phyloP scores from a whole-genome alignment of 1,284 basidiomycete species.

The Sanghuangporus weigelae region DNA sequence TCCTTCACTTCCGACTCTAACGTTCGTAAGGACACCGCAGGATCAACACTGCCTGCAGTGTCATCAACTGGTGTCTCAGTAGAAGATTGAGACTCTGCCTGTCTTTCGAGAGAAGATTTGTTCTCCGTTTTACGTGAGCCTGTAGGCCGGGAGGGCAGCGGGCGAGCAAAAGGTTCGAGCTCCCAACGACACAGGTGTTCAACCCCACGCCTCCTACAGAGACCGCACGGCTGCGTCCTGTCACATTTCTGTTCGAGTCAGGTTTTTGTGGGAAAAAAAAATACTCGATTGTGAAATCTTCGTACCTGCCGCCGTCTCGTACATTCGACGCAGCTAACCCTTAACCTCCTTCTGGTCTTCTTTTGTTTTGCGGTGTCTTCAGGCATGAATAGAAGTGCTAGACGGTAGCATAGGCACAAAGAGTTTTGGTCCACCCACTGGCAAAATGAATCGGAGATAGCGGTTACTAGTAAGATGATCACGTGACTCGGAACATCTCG shows the following conservation, averaged over 20 bases:
- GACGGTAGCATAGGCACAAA: not conserved
- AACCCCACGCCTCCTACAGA: constrained; percentile 45
- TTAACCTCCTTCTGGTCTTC: constrained; percentile 33
- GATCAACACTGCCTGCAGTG: not conserved
- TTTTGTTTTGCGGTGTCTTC: constrained; percentile 27
- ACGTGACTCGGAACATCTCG: not conserved
- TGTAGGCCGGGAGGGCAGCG: constrained; percentile 42
- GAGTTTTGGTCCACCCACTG: not conserved
- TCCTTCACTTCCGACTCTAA: constrained; percentile 27
- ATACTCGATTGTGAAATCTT: constrained; percentile 3
- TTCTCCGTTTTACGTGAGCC: constrained; percentile 15
- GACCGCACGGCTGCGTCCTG: constrained; percentile 45
- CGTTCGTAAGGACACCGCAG: constrained; percentile 15
- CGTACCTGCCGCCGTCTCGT: constrained; percentile 47
- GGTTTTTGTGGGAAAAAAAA: not conserved
- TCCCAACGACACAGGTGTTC: constrained; percentile 52
- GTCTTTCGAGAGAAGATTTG: not conserved
- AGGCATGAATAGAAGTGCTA: not conserved
- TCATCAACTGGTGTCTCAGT: not conserved
- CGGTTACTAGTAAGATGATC: not conserved
- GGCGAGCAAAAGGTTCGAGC: constrained; percentile 42
- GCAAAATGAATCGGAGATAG: not conserved
- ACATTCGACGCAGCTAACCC: constrained; percentile 51
- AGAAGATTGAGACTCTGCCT: not conserved
- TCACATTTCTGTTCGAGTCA: constrained; percentile 43